Percentiles rank a stretch among this genome's conserved stretches.
Conservation (phyloP, 352 stramenopile genomes). For the Phytophthora meadii region DNA sequence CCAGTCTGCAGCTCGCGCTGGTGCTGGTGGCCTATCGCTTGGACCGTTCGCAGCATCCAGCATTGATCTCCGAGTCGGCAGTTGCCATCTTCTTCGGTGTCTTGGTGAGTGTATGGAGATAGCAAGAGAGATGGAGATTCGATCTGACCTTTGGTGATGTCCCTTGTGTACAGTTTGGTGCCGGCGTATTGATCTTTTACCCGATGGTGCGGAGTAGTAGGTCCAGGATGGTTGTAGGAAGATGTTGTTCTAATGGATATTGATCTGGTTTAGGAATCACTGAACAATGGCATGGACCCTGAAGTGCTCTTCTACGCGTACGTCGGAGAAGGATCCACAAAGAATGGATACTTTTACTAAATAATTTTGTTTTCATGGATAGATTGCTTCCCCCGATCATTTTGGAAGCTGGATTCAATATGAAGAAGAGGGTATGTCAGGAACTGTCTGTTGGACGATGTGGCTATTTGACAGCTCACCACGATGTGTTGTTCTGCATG, state of each 20-base stretch:
- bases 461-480: conserved; percentile 7
- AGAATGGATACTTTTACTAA: conserved; percentile 1
- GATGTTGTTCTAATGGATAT: conserved; percentile 3
- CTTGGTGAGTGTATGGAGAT: conserved; percentile 53
- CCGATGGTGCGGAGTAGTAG: conserved; percentile 54
- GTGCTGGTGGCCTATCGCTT: conserved; percentile 85
- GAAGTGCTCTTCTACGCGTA: conserved; percentile 88
- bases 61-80: conserved; percentile 83
- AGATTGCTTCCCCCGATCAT: conserved; percentile 85
- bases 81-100: conserved; percentile 87
- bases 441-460: not conserved
- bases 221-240: not conserved
- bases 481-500: conserved; percentile 8
- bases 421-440: conserved; percentile 82
- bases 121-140: conserved; percentile 2
- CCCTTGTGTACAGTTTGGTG: conserved; percentile 64
- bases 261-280: conserved; percentile 57
- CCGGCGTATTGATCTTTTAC: conserved; percentile 78
- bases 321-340: conserved; percentile 10
- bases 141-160: conserved; percentile 19
- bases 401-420: conserved; percentile 86
- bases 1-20: conserved; percentile 81
- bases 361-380: conserved; percentile 5
- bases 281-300: conserved; percentile 83
- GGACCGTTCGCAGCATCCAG: conserved; percentile 66